A percentile compares a stretch with the other conserved stretches of the same genome.
phyloP scores from a whole-genome alignment of 108 stramenopile genomes.

The Discostella stelligeroides region DNA sequence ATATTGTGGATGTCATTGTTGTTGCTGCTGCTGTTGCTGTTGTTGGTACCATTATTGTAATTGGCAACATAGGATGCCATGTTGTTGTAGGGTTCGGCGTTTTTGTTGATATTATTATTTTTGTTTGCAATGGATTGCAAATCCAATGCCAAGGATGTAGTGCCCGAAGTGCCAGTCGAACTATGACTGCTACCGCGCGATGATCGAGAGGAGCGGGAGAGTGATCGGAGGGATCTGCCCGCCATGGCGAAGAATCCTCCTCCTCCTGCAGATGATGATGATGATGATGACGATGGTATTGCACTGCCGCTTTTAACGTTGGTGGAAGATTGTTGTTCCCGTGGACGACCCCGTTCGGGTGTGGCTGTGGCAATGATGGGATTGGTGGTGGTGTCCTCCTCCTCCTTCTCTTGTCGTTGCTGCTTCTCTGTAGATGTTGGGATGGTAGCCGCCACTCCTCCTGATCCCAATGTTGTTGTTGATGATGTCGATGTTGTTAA shows the following conservation, averaged over 20 bases:
- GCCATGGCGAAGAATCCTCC: constrained; percentile 21
- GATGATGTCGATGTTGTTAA: no score
- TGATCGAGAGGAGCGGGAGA: constrained; percentile 28
- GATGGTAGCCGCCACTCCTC: not conserved
- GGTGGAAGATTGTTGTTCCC: no score
- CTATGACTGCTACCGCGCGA: not conserved
- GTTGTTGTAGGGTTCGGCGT: no score
- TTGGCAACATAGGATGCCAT: not conserved
- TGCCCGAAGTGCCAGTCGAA: not conserved
- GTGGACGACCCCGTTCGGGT: no score
- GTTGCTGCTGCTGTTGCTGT: not conserved
- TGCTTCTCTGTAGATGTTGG: not conserved
- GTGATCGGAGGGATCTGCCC: constrained; percentile 23
- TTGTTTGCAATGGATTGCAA: not conserved
- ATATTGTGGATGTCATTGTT: not conserved
- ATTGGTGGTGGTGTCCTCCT: no score
- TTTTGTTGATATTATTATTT: no score
- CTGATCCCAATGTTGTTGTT: no score
- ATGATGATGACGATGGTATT: no score
- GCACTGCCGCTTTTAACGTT: no score
- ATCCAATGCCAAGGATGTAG: not conserved
- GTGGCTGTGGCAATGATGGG: no score
- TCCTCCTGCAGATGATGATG: no score
- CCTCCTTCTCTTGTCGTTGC: no score
- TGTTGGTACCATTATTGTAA: not conserved